These are phyloP conservation scores for Diversispora epigaea DNA, from an alignment of 192 early-diverging fungal genomes.

Conservation along the genomic window DNA sequence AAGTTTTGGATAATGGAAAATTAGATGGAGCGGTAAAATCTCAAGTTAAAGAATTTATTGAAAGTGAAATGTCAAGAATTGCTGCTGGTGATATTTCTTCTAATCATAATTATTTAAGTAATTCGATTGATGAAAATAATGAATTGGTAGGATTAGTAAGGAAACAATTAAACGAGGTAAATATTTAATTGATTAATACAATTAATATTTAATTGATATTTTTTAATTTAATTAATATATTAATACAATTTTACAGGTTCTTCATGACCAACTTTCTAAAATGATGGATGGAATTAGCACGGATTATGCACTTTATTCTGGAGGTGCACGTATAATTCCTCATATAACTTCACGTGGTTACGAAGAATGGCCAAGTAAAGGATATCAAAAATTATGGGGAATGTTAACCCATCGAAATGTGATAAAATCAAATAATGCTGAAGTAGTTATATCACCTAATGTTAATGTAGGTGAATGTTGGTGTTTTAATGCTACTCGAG, in stretches of 20 bases:
- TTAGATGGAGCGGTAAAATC: constrained; percentile 3
- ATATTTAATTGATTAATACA: not conserved
- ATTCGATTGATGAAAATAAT: not conserved
- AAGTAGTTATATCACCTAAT: constrained; percentile 1
- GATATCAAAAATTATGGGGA: constrained; percentile 11
- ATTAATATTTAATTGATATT: not conserved
- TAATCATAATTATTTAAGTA: not conserved
- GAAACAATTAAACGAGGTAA: constrained; percentile 15
- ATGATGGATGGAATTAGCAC: not conserved
- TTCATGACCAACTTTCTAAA: constrained; percentile 9
- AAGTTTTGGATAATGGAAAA: not conserved
- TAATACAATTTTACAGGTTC: not conserved
- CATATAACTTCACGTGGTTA: constrained; percentile 18
- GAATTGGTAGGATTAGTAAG: constrained; percentile 6
- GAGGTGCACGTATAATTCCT: constrained; percentile 14
- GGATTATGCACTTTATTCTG: constrained; percentile 12
- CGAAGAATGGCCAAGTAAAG: constrained; percentile 10
- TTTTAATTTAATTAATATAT: not conserved
- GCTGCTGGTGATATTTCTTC: not conserved
- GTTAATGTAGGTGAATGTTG: constrained; percentile 23
- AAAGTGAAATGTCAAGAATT: not conserved
- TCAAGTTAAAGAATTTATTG: constrained; percentile 15
- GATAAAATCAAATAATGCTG: not conserved
- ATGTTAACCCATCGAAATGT: not conserved
- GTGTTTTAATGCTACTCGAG: constrained; percentile 19